phyloP scores from a whole-genome alignment of 176 grass and related monocot genomes.

The Cocos nucifera region DNA sequence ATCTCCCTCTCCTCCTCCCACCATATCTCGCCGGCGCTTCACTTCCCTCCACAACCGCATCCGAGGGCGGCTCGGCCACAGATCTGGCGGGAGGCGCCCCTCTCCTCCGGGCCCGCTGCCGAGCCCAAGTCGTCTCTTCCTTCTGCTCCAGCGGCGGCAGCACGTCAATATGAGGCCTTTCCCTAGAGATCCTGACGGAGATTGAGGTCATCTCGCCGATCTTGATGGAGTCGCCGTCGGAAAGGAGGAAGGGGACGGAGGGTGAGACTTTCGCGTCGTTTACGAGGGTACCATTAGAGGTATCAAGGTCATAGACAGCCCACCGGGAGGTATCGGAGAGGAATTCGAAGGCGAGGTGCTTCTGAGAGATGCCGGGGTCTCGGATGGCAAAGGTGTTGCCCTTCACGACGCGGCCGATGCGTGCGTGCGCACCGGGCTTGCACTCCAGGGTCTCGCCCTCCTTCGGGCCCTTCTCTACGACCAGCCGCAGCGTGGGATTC shows the following conservation, averaged over 20 bases:
- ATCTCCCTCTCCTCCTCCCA: constrained; percentile 3
- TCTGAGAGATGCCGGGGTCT: constrained; percentile 67
- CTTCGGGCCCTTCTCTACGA: constrained; percentile 58
- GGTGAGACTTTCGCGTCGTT: constrained; percentile 38
- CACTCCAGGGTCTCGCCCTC: constrained; percentile 32
- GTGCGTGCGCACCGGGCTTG: constrained; percentile 20
- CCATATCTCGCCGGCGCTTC: not conserved
- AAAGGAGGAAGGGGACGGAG: constrained; percentile 31
- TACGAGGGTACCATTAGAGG: constrained; percentile 76
- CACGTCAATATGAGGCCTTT: constrained; percentile 8
- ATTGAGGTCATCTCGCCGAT: constrained; percentile 51
- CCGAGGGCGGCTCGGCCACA: constrained; percentile 5
- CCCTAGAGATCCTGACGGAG: constrained; percentile 32
- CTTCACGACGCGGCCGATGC: constrained; percentile 51
- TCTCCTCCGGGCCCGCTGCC: not conserved
- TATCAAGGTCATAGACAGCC: constrained; percentile 53
- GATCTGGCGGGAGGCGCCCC: constrained; percentile 9
- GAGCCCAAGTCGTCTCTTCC: constrained; percentile 10
- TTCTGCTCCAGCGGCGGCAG: not conserved
- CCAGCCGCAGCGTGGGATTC: constrained; percentile 39
- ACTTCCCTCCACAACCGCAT: not conserved
- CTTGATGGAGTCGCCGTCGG: constrained; percentile 56
- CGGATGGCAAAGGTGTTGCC: constrained; percentile 62
- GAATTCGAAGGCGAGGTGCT: constrained; percentile 56
- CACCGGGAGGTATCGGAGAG: constrained; percentile 36